Conservation (phyloP, 2,329 filamentous ascomycete genomes). For the Tolypocladium guangdongense region DNA sequence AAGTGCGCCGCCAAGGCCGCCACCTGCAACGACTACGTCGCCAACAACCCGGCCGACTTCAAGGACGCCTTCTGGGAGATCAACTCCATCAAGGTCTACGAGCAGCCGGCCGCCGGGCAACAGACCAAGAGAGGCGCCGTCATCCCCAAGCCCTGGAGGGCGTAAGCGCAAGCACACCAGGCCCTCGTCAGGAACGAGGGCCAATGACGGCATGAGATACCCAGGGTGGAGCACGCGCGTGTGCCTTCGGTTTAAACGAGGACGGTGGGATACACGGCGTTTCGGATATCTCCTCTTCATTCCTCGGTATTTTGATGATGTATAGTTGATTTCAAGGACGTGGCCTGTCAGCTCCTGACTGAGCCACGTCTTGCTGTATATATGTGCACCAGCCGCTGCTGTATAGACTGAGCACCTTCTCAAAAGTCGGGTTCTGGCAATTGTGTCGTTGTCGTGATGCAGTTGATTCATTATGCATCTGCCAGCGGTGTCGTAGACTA, state of each 20-base stretch:
- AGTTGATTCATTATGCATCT: not conserved
- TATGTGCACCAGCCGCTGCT: not conserved
- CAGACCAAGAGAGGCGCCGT: not conserved
- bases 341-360: not conserved
- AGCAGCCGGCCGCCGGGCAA: slow-evolving; percentile 5
- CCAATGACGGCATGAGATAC: not conserved
- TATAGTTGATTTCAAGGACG: not conserved
- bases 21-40: slow-evolving; percentile 64
- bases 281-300: not conserved
- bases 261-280: not conserved
- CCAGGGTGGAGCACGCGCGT: not conserved
- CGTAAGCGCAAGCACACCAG: not conserved
- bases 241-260: no score
- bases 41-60: slow-evolving; percentile 59
- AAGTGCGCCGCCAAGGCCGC: slow-evolving; percentile 49
- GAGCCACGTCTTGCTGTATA: not conserved
- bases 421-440: not conserved
- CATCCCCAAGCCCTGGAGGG: not conserved
- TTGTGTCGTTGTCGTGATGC: not conserved
- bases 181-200: not conserved
- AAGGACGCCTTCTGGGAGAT: slow-evolving; percentile 66
- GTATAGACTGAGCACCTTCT: not conserved
- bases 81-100: slow-evolving; percentile 57
- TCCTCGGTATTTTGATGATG: not conserved
- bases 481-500: not conserved